Percentiles rank a stretch among this genome's conserved stretches.
Conservation (phyloP, 495 filamentous ascomycete genomes). For the Neurospora sp. region DNA sequence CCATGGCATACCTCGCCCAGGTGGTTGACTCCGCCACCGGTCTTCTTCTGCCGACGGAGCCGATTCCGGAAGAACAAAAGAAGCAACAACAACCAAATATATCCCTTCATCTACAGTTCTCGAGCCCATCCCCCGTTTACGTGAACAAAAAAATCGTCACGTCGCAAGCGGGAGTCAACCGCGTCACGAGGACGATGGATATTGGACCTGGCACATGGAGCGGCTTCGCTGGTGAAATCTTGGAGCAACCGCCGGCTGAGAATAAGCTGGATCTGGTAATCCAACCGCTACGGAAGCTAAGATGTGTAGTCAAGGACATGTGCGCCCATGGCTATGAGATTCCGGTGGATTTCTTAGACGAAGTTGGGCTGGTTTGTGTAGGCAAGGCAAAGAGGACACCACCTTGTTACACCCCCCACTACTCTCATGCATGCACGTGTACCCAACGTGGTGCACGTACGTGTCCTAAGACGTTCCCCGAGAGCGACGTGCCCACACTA, state of each 20-base stretch:
- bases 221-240: not conserved
- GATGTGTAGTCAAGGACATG: not conserved
- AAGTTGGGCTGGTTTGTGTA: not conserved
- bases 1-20: not conserved
- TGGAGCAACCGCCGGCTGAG: not conserved
- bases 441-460: too few species aligned
- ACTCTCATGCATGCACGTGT: not conserved
- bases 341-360: not conserved
- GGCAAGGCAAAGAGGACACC: not conserved
- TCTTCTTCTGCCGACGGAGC: not conserved
- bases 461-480: not conserved
- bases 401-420: not conserved
- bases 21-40: not conserved
- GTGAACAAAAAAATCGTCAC: not conserved
- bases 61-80: not conserved
- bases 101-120: not conserved
- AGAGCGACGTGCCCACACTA: not conserved
- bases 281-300: not conserved
- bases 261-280: not conserved
- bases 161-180: not conserved
- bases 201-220: not conserved
- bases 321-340: not conserved
- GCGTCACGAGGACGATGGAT: not conserved
- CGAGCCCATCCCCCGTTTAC: not conserved
- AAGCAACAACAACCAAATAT: not conserved